These are phyloP conservation scores for Paramecium biaurelia DNA, from an alignment of 73 alveolate genomes.

Conservation along the genomic window DNA sequence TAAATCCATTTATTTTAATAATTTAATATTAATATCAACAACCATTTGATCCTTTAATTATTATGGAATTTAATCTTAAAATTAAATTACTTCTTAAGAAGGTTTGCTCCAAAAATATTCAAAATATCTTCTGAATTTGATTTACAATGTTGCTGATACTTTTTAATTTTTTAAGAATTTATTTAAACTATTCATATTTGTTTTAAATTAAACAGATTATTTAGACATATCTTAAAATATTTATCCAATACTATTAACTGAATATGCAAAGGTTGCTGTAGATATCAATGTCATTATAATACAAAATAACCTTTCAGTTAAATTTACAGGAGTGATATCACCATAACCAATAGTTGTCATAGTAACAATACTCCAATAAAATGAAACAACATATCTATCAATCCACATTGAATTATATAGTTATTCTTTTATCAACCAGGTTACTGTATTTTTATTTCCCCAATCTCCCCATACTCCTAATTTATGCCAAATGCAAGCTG, in stretches of 20 bases:
- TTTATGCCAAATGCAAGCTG: background rate
- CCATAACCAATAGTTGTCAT: conserved; percentile 65
- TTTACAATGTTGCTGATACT: background rate
- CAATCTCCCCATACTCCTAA: background rate
- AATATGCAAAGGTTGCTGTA: conserved; percentile 48
- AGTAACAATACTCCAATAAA: conserved; percentile 59
- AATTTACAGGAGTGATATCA: conserved; percentile 59
- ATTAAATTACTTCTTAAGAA: background rate
- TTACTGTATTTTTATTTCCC: background rate
- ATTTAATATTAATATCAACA: background rate
- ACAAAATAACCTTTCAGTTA: conserved; percentile 60
- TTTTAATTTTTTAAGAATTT: background rate
- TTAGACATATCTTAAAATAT: conserved; percentile 26
- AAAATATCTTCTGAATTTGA: conserved; percentile 27
- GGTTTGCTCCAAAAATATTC: conserved; percentile 51
- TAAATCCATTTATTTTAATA: background rate
- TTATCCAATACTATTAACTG: conserved; percentile 47
- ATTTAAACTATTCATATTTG: background rate
- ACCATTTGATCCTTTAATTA: background rate
- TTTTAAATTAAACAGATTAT: conserved; percentile 14
- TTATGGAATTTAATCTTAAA: background rate
- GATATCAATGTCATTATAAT: conserved; percentile 44
- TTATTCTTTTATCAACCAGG: background rate
- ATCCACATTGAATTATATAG: background rate
- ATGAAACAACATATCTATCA: conserved; percentile 22